Percentiles rank a stretch among this genome's conserved stretches.
Evolutionary conservation across 2,329 filamentous ascomycete species (phyloP).

Genomic region (Colletotrichum falcatum): DNA sequence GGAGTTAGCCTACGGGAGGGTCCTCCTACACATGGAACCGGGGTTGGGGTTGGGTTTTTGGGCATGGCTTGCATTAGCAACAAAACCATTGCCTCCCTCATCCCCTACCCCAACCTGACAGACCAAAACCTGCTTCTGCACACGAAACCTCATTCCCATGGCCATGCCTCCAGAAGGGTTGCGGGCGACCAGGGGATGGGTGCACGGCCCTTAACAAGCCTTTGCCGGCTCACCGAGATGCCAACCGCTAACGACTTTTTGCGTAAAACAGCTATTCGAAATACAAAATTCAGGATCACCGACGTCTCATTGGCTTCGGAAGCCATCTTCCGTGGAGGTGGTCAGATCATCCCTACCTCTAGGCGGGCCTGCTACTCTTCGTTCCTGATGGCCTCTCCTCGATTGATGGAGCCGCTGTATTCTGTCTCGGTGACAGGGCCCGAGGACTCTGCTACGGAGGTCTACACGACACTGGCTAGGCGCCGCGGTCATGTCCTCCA

Average conservation of each 20-base stretch:
- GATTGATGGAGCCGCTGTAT: constrained; percentile 97
- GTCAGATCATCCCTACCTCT: constrained; percentile 96
- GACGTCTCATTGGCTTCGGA: constrained; percentile 88
- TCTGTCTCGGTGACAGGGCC: constrained; percentile 92
- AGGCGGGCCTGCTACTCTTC: constrained; percentile 94
- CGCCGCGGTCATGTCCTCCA: constrained; percentile 92
- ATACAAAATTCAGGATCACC: constrained; percentile 96
- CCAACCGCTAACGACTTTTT: constrained; percentile 44
- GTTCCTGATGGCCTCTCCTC: constrained; percentile 95
- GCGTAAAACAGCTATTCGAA: constrained; percentile 80
- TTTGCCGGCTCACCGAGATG: constrained; percentile 16
- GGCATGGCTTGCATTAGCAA: constrained; percentile 37
- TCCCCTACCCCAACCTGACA: constrained; percentile 19
- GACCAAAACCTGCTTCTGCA: constrained; percentile 33
- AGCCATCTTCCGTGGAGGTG: constrained; percentile 93
- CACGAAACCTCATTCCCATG: constrained; percentile 25
- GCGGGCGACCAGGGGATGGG: constrained; percentile 34
- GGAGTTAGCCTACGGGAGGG: constrained; percentile 24
- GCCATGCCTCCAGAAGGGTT: constrained; percentile 28
- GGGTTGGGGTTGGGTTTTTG: constrained; percentile 29
- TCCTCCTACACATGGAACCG: constrained; percentile 31
- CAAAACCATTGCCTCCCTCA: constrained; percentile 11
- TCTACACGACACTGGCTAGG: constrained; percentile 92
- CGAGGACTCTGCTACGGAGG: constrained; percentile 85
- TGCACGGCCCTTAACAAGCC: constrained; percentile 28